phyloP scores from a whole-genome alignment of 2,329 filamentous ascomycete species.

The Talaromyces pinophilus region DNA sequence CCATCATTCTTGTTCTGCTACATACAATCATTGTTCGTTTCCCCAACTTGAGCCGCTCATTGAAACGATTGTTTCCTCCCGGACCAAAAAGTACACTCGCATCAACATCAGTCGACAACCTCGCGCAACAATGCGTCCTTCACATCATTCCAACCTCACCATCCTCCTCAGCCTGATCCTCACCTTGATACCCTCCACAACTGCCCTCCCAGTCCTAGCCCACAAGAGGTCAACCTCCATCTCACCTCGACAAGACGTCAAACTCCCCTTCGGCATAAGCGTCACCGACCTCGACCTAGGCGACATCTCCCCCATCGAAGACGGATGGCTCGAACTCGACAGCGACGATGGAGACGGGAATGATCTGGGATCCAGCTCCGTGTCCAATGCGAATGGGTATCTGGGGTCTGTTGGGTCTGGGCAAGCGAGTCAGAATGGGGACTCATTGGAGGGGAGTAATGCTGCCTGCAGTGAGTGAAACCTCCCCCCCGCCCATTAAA shows the following conservation, averaged over 20 bases:
- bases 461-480: slow-evolving; percentile 16
- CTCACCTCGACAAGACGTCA: slow-evolving; percentile 7
- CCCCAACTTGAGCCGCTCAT: not conserved
- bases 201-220: not conserved
- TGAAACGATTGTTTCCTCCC: not conserved
- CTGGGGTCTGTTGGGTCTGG: slow-evolving; percentile 15
- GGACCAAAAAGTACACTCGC: not conserved
- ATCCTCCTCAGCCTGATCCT: not conserved
- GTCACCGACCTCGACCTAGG: slow-evolving; percentile 9
- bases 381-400: not conserved
- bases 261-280: slow-evolving; percentile 5
- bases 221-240: not conserved
- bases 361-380: not conserved
- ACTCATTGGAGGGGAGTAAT: slow-evolving; percentile 18
- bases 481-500: not conserved
- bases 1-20: not conserved
- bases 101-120: not conserved
- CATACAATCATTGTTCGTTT: not conserved
- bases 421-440: slow-evolving; percentile 14
- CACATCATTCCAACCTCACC: not conserved
- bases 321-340: not conserved
- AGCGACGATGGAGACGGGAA: not conserved
- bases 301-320: slow-evolving; percentile 19
- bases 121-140: not conserved
- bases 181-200: not conserved